phyloP scores from a whole-genome alignment of 768 basidiomycete genomes.

The Pholiota microspora region DNA sequence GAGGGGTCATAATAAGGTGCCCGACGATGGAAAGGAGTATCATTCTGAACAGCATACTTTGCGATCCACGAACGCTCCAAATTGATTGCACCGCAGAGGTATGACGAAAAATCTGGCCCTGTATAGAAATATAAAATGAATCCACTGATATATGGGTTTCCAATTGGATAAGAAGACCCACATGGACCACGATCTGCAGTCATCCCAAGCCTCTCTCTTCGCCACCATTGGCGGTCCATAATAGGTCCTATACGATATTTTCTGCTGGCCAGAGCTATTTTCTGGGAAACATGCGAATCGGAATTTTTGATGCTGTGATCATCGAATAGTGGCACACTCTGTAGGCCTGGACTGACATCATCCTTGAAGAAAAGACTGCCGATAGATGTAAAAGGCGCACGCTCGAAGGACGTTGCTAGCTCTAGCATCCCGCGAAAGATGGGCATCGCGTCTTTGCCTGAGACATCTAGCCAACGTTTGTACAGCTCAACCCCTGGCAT shows the following conservation, averaged over 20 bases:
- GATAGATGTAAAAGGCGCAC: conserved; percentile 25
- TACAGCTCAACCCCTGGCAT: conserved; percentile 20
- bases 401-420: conserved; percentile 20
- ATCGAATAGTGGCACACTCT: conserved; percentile 11
- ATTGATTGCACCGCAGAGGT: conserved; percentile 16
- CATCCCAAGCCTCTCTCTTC: conserved; percentile 23
- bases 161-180: conserved; percentile 15
- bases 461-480: conserved; percentile 16
- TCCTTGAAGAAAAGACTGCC: conserved; percentile 35
- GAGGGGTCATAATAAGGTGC: conserved; percentile 18
- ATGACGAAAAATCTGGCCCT: conserved; percentile 17
- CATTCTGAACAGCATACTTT: background rate
- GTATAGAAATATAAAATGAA: conserved; percentile 4
- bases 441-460: background rate
- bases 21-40: conserved; percentile 5
- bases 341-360: conserved; percentile 20
- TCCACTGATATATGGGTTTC: background rate
- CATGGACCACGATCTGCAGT: conserved; percentile 31
- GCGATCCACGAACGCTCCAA: background rate
- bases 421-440: conserved; percentile 19
- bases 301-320: conserved; percentile 5
- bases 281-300: background rate
- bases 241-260: conserved; percentile 29
- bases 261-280: conserved; percentile 7
- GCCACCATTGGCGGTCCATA: conserved; percentile 26